A percentile compares a stretch with the other conserved stretches of the same genome.
Conservation (phyloP, 2,329 filamentous ascomycete species). For the Trichoderma polysporum region DNA sequence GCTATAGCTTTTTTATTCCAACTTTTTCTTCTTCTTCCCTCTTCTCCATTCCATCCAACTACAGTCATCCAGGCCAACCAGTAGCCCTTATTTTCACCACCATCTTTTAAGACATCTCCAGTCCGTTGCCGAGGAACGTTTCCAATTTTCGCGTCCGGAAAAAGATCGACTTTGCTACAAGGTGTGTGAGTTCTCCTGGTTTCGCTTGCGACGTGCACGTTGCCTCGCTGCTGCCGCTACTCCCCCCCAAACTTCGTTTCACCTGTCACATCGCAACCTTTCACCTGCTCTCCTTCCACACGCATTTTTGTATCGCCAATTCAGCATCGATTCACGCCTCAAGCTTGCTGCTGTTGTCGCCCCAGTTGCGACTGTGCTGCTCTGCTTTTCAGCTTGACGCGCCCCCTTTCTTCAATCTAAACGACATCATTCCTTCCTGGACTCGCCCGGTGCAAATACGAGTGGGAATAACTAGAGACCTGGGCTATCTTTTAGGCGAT, state of each 20-base stretch:
- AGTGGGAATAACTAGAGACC: background rate
- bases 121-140: conserved; percentile 28
- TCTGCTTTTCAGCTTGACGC: background rate
- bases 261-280: background rate
- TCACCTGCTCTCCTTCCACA: conserved; percentile 4
- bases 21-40: conserved; percentile 19
- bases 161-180: conserved; percentile 18
- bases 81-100: conserved; percentile 14
- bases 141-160: conserved; percentile 17
- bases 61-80: conserved; percentile 3
- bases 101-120: conserved; percentile 20
- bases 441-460: background rate
- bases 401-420: background rate
- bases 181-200: conserved; percentile 18
- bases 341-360: background rate
- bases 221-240: conserved; percentile 21
- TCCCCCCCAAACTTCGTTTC: conserved; percentile 20
- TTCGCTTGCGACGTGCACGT: conserved; percentile 17
- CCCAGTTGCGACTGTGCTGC: background rate
- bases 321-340: conserved; percentile 13
- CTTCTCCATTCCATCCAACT: conserved; percentile 10
- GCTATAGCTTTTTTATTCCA: conserved; percentile 29
- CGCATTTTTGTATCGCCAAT: background rate
- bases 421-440: background rate
- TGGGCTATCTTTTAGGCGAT: background rate